These are phyloP conservation scores for Raphanus raphanistrum DNA, from an alignment of 345 rosid species.

Conservation along the genomic window DNA sequence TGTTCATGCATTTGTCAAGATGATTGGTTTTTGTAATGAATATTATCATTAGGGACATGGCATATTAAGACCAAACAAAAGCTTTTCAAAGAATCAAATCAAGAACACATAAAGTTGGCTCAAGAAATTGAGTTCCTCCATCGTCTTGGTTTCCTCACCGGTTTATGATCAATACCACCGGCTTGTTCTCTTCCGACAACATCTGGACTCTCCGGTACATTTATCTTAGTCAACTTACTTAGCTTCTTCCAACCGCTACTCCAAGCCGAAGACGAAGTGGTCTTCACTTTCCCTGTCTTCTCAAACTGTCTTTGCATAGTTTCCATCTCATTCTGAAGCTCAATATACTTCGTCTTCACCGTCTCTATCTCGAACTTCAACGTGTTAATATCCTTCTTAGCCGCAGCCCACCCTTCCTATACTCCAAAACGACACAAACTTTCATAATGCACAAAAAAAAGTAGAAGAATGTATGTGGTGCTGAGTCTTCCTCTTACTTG, in stretches of 20 bases:
- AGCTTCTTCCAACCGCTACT: slow-evolving; percentile 92
- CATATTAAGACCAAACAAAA: not conserved
- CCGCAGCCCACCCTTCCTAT: slow-evolving; percentile 82
- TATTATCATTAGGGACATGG: not conserved
- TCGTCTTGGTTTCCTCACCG: slow-evolving; percentile 71
- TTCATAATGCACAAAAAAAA: not conserved
- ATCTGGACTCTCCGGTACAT: slow-evolving; percentile 55
- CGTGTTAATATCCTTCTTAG: slow-evolving; percentile 89
- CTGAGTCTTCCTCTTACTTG: slow-evolving; percentile 31
- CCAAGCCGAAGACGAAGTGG: slow-evolving; percentile 64
- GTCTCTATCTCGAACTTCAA: slow-evolving; percentile 88
- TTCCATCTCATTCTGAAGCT: slow-evolving; percentile 90
- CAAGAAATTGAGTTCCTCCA: slow-evolving; percentile 97
- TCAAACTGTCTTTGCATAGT: slow-evolving; percentile 80
- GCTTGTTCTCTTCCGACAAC: slow-evolving; percentile 53
- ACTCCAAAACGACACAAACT: not conserved
- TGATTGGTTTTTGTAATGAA: not conserved
- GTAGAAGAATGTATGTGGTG: not conserved
- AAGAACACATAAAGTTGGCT: slow-evolving; percentile 31
- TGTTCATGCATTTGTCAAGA: not conserved
- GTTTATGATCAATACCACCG: slow-evolving; percentile 46
- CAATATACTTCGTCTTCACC: slow-evolving; percentile 76
- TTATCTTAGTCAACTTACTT: slow-evolving; percentile 75
- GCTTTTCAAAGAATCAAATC: slow-evolving; percentile 14
- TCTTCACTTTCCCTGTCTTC: slow-evolving; percentile 70